A percentile compares a stretch with the other conserved stretches of the same genome.
These are phyloP conservation scores for Haberlea rhodopensis DNA, from an alignment of 257 asterid genomes.

Conservation along the genomic window DNA sequence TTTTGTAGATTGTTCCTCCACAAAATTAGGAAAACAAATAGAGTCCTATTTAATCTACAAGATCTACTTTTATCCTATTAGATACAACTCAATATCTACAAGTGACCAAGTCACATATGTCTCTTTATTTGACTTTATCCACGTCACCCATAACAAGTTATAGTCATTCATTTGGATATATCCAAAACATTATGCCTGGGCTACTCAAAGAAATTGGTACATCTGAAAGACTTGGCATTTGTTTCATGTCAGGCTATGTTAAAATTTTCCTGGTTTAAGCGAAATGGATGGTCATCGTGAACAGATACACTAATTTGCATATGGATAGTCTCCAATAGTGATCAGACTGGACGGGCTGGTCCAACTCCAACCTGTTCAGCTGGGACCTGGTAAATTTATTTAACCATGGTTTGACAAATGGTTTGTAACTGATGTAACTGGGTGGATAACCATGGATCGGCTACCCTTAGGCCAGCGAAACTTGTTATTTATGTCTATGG, in stretches of 20 bases:
- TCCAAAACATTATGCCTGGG: neutral
- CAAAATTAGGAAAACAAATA: no score
- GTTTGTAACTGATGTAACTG: neutral
- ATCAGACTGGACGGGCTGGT: neutral
- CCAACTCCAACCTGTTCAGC: neutral
- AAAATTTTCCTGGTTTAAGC: no score
- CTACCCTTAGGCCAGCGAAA: neutral
- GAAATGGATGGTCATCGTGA: no score
- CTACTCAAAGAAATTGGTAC: neutral
- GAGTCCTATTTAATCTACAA: no score
- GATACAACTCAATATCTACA: no score
- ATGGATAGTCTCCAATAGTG: neutral
- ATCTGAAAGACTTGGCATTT: neutral
- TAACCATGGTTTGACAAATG: neutral
- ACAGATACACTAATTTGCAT: no score
- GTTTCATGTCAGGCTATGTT: neutral
- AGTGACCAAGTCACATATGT: no score
- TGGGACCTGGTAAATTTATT: neutral
- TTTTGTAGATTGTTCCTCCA: no score
- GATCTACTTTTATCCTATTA: no score
- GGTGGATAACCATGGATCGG: neutral
- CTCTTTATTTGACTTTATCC: no score
- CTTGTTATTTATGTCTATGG: neutral
- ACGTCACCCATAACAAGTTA: neutral
- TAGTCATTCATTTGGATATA: neutral